Evolutionary conservation across 768 basidiomycete species (phyloP).

Genomic region (Phanerochaete carnosa): DNA sequence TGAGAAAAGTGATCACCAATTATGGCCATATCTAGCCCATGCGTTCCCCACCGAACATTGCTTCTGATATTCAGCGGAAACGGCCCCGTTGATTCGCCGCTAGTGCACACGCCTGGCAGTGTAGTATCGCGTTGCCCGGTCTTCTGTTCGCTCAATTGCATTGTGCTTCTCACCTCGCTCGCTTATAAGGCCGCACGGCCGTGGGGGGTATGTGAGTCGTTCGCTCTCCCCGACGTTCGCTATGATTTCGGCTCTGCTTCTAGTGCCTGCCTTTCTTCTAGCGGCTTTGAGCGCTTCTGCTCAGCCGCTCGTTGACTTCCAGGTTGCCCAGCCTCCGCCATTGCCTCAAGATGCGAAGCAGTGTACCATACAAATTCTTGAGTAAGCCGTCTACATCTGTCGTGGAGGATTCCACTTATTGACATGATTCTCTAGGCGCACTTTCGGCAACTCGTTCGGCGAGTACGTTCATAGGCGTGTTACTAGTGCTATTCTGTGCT

Average conservation of each 20-base stretch:
- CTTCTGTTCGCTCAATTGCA: neutral
- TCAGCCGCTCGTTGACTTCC: conserved; percentile 52
- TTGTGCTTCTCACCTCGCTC: neutral
- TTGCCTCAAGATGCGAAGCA: conserved; percentile 57
- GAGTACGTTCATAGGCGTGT: conserved; percentile 36
- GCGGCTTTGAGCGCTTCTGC: conserved; percentile 13
- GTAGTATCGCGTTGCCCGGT: neutral
- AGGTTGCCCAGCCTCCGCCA: conserved; percentile 70
- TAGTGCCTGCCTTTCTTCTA: conserved; percentile 10
- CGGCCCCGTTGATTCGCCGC: neutral
- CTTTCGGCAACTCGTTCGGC: conserved; percentile 72
- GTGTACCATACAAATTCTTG: conserved; percentile 62
- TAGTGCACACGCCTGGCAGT: neutral
- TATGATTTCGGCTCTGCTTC: neutral
- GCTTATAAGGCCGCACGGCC: neutral
- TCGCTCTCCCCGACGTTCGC: neutral
- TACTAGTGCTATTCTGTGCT: neutral
- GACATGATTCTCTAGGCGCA: conserved; percentile 41
- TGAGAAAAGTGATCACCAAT: neutral
- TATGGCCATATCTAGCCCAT: neutral
- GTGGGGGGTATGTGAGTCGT: neutral
- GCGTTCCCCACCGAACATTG: neutral
- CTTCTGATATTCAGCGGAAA: neutral
- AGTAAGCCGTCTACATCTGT: conserved; percentile 38
- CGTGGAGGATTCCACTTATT: neutral